Evolutionary conservation across 208 protist species (phyloP), one percentile per base, ranked within the genome.

Genomic region (Leishmania arabica): DNA sequence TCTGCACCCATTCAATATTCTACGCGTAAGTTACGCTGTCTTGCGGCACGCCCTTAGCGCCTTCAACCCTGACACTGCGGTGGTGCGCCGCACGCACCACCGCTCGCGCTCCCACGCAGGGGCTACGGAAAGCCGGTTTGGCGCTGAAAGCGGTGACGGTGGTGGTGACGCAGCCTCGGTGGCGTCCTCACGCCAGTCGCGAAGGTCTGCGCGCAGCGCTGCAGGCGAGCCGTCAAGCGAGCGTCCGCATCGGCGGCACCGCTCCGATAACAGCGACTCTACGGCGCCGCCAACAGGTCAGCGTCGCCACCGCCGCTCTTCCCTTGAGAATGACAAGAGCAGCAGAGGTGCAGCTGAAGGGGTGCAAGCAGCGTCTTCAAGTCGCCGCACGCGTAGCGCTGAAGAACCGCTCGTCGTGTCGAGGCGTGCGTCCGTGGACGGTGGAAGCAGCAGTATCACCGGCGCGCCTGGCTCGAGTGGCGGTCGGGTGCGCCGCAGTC

Each of bases 1-100:
- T 13, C 82, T 92, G 62, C 90, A 96, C 68, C 93, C 93, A 47
- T 75, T 92, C 69, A 91, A 92, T 78, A 51, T 96, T 21, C 72
- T 83, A 0, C 64, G 60, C 66, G 82, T 90, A 24, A 65, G 83
- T 37, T 84, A 81, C 56, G 82, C 84, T 42, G 79, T 95, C 17
- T 42, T 92, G 13, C 74, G 51, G 1, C 88, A 92, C 66, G 84
- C 88, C 2, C 78, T 94, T 24, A 79, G 82, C 19, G 88, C 89
- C 19, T 92, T 94, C 58, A 90, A 88, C 81, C 85, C 91, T 2
- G 90, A 91, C 54, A 92, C 91, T 51, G 80, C 93, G 51, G 86
- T 95, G 27, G 84, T 93, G 17, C 87, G 86, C 31, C 80, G 85
- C 77, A 73, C 72, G 53, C 85, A 89, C 72, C 84, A 66, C 78